Percentiles rank a stretch among this genome's conserved stretches.
Evolutionary conservation across 768 basidiomycete genomes (phyloP).

Genomic region (Leccinum variicolor): DNA sequence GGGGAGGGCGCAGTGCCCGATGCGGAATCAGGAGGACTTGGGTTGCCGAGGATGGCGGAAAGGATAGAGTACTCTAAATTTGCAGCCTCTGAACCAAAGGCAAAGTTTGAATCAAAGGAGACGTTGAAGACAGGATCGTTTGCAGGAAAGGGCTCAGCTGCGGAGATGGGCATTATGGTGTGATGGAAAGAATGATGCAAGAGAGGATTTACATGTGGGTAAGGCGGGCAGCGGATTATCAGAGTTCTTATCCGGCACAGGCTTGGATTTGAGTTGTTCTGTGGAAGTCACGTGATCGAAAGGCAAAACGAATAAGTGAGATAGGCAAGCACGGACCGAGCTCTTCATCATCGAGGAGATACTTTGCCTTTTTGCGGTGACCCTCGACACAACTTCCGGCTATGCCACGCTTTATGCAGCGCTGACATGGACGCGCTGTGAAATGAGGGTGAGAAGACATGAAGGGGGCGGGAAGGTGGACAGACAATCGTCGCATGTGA

Average conservation of each 20-base stretch:
- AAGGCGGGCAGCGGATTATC: constrained; percentile 28
- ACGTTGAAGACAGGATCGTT: constrained; percentile 59
- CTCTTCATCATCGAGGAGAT: constrained; percentile 91
- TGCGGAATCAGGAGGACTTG: constrained; percentile 45
- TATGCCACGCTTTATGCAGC: constrained; percentile 93
- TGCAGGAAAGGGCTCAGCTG: constrained; percentile 52
- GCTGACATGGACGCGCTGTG: constrained; percentile 90
- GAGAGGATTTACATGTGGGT: constrained; percentile 29
- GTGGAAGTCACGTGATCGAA: constrained; percentile 30
- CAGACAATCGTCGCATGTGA: constrained; percentile 98
- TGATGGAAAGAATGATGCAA: neutral
- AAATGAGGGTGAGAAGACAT: constrained; percentile 9
- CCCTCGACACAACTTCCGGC: constrained; percentile 89
- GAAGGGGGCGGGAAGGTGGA: constrained; percentile 17
- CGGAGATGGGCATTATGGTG: constrained; percentile 9
- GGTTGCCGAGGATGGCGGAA: constrained; percentile 83
- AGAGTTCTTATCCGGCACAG: constrained; percentile 26
- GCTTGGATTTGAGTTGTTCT: constrained; percentile 40
- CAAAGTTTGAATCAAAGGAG: constrained; percentile 55
- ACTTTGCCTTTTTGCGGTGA: constrained; percentile 96
- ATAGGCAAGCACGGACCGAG: constrained; percentile 52
- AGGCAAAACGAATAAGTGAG: neutral
- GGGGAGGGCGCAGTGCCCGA: constrained; percentile 26
- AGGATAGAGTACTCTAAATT: constrained; percentile 95
- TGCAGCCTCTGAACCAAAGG: constrained; percentile 86